Evolutionary conservation across 106 monocot species (phyloP), one percentile per base, ranked within the genome.

Genomic region (Posidonia australis): DNA sequence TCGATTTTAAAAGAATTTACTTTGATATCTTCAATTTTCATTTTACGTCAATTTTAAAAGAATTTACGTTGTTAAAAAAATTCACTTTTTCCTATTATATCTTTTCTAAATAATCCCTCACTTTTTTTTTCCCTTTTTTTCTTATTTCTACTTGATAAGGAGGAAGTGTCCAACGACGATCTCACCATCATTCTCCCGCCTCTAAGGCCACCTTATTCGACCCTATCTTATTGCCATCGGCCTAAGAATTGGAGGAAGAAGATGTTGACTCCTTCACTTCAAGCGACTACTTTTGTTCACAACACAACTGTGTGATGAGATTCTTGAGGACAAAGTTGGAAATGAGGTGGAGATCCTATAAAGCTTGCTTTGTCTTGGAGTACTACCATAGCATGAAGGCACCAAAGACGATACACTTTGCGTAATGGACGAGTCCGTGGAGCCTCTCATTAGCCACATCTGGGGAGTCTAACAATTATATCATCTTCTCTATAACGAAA

Each of bases 151-250:
- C n/a, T n/a, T n/a, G n/a, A n/a, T n/a, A n/a, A n/a, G n/a, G n/a
- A n/a, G n/a, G n/a, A n/a, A n/a, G n/a, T n/a, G n/a, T n/a, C n/a
- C n/a, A n/a, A n/a, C n/a, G n/a, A n/a, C n/a, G n/a, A n/a, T n/a
- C n/a, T n/a, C n/a, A n/a, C 86, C 51, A 77, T 93, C 89, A 88
- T 84, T 45, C 81, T 67, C 52, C 83, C 22, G 93, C 93, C 69
- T 93, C 88, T 23, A 79, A 20, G 1, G 85, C 83, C 0, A 83
- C 93, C 74, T 89, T 88, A 79, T 83, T 86, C 5, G 45, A n/a
- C 5, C n/a, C n/a, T n/a, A n/a, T n/a, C n/a, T n/a, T n/a, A n/a
- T n/a, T n/a, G n/a, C 62, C 61, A 23, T 51, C 28, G 36, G 24
- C 22, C 2, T 47, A 13, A 5, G 51, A n/a, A n/a, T n/a, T n/a